These are phyloP conservation scores for Wickerhamomyces bovis DNA, from an alignment of 805 yeast genomes.

Conservation along the genomic window DNA sequence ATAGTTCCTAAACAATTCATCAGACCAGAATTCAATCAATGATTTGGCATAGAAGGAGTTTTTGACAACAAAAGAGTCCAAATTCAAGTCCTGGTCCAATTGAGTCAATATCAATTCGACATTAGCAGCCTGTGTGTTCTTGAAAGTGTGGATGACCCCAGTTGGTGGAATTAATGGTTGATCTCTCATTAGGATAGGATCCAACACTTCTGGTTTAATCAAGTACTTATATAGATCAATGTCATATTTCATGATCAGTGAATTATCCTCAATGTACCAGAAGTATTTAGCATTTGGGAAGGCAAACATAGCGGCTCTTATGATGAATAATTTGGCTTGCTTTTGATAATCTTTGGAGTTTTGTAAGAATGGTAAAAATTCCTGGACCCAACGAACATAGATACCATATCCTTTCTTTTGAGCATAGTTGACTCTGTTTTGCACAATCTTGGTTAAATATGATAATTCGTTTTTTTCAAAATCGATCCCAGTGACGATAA, in stretches of 20 bases:
- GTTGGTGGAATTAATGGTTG: constrained; percentile 68
- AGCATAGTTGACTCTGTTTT: constrained; percentile 86
- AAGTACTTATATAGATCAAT: constrained; percentile 56
- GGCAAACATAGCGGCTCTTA: constrained; percentile 89
- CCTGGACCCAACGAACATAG: constrained; percentile 81
- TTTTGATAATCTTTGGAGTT: constrained; percentile 29
- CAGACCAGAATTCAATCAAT: constrained; percentile 75
- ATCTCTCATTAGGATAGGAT: constrained; percentile 58
- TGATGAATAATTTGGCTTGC: constrained; percentile 59
- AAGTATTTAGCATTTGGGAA: constrained; percentile 89
- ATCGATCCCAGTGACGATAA: constrained; percentile 76
- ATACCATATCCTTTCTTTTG: constrained; percentile 75
- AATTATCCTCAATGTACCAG: constrained; percentile 80
- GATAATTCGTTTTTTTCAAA: constrained; percentile 56
- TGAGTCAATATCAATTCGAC: constrained; percentile 66
- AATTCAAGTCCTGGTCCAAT: constrained; percentile 53
- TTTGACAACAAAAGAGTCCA: constrained; percentile 65
- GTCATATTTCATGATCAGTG: constrained; percentile 67
- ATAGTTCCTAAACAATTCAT: constrained; percentile 63
- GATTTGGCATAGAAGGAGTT: constrained; percentile 62
- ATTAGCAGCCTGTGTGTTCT: constrained; percentile 46
- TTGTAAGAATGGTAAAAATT: constrained; percentile 60
- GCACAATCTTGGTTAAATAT: constrained; percentile 63
- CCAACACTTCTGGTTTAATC: constrained; percentile 53
- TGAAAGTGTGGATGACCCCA: constrained; percentile 65